These are phyloP conservation scores for Ilyonectria sp. DNA, from an alignment of 2,329 filamentous ascomycete genomes.

Conservation along the genomic window DNA sequence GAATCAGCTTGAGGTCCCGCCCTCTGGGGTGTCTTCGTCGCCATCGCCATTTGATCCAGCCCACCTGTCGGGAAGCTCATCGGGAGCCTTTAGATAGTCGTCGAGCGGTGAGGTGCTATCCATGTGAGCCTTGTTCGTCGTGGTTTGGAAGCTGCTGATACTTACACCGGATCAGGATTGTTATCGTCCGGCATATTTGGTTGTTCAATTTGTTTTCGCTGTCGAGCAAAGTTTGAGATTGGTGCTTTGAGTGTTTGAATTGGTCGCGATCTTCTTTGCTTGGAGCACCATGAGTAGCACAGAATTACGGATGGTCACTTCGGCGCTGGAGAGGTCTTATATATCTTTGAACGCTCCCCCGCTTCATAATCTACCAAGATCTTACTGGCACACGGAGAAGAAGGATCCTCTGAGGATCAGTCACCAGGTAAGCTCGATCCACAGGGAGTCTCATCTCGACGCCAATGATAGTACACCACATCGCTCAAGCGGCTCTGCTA, in stretches of 20 bases:
- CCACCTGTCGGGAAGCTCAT: constrained; percentile 35
- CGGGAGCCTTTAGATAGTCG: constrained; percentile 14
- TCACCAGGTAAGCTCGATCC: constrained; percentile 35
- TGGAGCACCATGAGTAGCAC: neutral
- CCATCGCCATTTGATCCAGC: constrained; percentile 9
- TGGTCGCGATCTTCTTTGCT: neutral
- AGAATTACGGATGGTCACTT: constrained; percentile 12
- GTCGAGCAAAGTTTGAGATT: neutral
- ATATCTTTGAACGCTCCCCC: constrained; percentile 11
- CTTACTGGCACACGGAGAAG: constrained; percentile 24
- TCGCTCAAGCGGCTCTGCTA: constrained; percentile 45
- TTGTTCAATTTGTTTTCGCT: neutral
- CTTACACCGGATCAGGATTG: constrained; percentile 2
- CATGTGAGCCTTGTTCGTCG: constrained; percentile 20
- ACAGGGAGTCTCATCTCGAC: constrained; percentile 23
- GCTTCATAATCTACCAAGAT: constrained; percentile 11
- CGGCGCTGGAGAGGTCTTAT: constrained; percentile 10
- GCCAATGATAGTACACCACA: constrained; percentile 51
- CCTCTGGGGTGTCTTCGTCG: neutral
- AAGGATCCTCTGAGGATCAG: constrained; percentile 27
- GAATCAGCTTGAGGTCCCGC: neutral
- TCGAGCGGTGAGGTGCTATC: constrained; percentile 21
- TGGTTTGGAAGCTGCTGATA: neutral
- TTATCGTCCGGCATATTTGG: constrained; percentile 31
- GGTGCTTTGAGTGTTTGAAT: neutral